Conservation (phyloP, 192 early-diverging fungal genomes). For the Backusella psychrophila region DNA sequence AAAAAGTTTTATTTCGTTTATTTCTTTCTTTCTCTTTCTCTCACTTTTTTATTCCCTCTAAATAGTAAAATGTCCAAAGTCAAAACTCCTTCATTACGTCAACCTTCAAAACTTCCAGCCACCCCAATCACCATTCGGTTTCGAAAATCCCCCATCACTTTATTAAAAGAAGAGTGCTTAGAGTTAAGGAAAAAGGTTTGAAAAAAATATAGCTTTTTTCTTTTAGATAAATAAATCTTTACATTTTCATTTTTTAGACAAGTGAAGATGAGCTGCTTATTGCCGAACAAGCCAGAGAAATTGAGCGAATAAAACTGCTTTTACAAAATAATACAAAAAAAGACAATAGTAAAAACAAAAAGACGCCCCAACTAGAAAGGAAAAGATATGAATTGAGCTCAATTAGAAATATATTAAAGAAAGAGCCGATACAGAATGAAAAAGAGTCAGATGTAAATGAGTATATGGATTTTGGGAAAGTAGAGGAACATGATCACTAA, state of each 20-base stretch:
- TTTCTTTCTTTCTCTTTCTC: not conserved
- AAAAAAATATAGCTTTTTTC: not conserved
- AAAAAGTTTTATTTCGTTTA: not conserved
- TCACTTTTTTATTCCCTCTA: not conserved
- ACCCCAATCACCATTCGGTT: not conserved
- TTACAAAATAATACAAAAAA: not conserved
- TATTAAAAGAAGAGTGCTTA: not conserved
- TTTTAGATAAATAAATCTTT: not conserved
- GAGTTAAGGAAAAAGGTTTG: conserved; percentile 4
- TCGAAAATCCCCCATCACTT: not conserved
- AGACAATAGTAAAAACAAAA: not conserved
- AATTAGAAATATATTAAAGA: not conserved
- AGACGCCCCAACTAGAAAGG: not conserved
- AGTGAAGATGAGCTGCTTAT: not conserved
- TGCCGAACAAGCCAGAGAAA: not conserved
- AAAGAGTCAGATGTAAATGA: not conserved
- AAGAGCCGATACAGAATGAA: not conserved
- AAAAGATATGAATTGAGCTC: not conserved
- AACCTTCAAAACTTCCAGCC: not conserved
- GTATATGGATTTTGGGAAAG: not conserved
- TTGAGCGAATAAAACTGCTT: not conserved
- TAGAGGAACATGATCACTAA: not conserved
- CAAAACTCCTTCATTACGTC: not conserved
- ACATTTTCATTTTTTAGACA: not conserved
- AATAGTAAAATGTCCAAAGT: not conserved